These are phyloP conservation scores for Aspergillus nidulans DNA, from an alignment of 495 filamentous ascomycete genomes.

Conservation along the genomic window DNA sequence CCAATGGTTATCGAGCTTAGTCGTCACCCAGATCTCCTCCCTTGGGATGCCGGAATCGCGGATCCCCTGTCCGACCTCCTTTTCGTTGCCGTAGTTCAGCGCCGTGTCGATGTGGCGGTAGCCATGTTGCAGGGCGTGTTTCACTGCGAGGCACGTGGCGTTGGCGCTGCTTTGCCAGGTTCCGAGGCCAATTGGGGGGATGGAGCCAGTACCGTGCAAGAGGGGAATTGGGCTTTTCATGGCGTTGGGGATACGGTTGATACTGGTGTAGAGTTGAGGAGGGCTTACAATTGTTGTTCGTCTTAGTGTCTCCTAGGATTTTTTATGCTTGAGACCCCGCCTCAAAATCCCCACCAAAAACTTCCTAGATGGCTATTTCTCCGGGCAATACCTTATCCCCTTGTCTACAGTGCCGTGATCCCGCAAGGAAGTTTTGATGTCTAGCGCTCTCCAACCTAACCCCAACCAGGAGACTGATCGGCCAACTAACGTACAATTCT, in stretches of 20 bases:
- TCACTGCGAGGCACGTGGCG: conserved; percentile 3
- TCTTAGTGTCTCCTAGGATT: too few species aligned
- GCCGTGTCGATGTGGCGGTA: conserved; percentile 9
- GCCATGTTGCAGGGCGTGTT: conserved; percentile 5
- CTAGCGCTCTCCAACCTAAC: too few species aligned
- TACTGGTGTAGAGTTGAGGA: background rate
- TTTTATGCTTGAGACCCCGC: too few species aligned
- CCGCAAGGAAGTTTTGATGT: too few species aligned
- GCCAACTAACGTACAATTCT: too few species aligned
- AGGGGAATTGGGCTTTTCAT: background rate
- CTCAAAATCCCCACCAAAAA: too few species aligned
- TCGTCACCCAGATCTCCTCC: conserved; percentile 8
- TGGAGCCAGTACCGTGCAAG: background rate
- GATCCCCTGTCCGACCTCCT: conserved; percentile 5
- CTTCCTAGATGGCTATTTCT: too few species aligned
- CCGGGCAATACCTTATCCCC: too few species aligned
- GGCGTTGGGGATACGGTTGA: background rate
- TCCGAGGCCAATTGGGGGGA: conserved; percentile 6
- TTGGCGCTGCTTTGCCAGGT: conserved; percentile 8
- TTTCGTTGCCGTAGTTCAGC: conserved; percentile 7
- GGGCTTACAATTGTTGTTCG: too few species aligned
- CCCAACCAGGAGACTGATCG: too few species aligned
- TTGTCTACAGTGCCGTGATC: too few species aligned
- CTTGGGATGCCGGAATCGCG: background rate
- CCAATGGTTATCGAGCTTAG: conserved; percentile 7